A percentile compares a stretch with the other conserved stretches of the same genome.
phyloP scores from a whole-genome alignment of 1,284 basidiomycete genomes.

The Rhodotorula sp. region DNA sequence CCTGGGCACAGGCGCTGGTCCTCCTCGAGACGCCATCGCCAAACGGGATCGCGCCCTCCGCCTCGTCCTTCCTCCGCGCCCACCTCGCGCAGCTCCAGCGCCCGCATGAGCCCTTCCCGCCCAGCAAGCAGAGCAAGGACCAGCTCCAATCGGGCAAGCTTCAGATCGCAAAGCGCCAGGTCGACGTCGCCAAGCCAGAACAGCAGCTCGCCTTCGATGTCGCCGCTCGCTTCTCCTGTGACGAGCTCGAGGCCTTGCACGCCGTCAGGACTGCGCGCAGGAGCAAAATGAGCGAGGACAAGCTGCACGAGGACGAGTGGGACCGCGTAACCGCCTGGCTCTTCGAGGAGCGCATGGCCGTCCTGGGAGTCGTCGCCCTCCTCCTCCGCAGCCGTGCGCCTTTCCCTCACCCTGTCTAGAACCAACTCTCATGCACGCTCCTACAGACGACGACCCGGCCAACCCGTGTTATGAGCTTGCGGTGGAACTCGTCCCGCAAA shows the following conservation, averaged over 20 bases:
- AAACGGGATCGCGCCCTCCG: background rate
- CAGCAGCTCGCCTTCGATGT: conserved; percentile 20
- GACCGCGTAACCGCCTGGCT: conserved; percentile 38
- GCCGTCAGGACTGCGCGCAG: conserved; percentile 9
- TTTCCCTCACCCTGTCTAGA: too few species aligned
- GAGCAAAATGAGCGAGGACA: background rate
- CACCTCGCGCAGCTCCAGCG: conserved; percentile 23
- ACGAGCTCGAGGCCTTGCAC: conserved; percentile 7
- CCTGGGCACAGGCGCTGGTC: conserved; percentile 22
- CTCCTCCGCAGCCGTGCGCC: conserved; percentile 37
- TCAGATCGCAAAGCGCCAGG: background rate
- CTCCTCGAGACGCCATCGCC: conserved; percentile 24
- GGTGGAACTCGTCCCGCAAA: conserved; percentile 59
- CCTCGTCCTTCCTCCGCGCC: conserved; percentile 19
- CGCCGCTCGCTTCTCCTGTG: conserved; percentile 31
- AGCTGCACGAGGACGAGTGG: conserved; percentile 40
- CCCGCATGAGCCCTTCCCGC: conserved; percentile 30
- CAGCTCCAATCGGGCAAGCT: conserved; percentile 6
- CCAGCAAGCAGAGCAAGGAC: background rate
- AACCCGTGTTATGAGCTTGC: conserved; percentile 63
- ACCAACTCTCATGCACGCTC: too few species aligned
- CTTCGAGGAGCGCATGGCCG: conserved; percentile 44
- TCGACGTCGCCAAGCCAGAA: conserved; percentile 1
- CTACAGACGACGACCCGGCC: conserved; percentile 25
- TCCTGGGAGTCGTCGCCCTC: conserved; percentile 38